Conservation (phyloP, 495 filamentous ascomycete species). For the Ramalina intermedia region DNA sequence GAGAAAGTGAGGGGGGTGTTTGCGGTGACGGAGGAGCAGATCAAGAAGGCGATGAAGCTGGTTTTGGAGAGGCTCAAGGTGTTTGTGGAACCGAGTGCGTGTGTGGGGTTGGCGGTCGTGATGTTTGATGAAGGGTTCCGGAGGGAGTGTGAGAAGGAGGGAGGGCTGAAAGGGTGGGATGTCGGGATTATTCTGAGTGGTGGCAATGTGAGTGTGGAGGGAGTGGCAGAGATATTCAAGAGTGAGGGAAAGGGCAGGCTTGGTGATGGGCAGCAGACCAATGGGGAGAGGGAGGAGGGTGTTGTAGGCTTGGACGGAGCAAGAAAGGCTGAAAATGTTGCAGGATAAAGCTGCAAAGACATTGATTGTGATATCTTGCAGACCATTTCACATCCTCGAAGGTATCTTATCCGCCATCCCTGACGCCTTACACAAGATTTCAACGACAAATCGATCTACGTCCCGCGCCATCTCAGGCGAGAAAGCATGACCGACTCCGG, state of each 20-base stretch:
- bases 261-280: not conserved
- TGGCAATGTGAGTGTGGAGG: constrained; percentile 80
- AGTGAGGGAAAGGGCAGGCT: not conserved
- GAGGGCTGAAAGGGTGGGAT: constrained; percentile 66
- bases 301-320: constrained; percentile 24
- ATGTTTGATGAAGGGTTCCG: constrained; percentile 80
- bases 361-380: too few relatives aligned
- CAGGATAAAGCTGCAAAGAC: constrained; percentile 19
- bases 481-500: constrained; percentile 58
- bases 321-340: constrained; percentile 31
- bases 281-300: constrained; percentile 23
- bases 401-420: too few relatives aligned
- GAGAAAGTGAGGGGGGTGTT: constrained; percentile 60
- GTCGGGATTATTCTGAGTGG: constrained; percentile 77
- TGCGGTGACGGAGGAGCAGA: constrained; percentile 69
- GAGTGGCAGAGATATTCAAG: constrained; percentile 49
- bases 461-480: constrained; percentile 58
- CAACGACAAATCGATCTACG: constrained; percentile 49
- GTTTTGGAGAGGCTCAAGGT: constrained; percentile 86
- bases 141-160: constrained; percentile 51
- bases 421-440: constrained; percentile 17
- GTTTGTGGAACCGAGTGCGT: constrained; percentile 80
- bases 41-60: constrained; percentile 58
- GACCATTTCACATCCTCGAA: too few relatives aligned
- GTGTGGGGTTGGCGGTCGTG: constrained; percentile 68